Conservation (phyloP, 179 eudicot genomes). For the Drosera spatulata region DNA sequence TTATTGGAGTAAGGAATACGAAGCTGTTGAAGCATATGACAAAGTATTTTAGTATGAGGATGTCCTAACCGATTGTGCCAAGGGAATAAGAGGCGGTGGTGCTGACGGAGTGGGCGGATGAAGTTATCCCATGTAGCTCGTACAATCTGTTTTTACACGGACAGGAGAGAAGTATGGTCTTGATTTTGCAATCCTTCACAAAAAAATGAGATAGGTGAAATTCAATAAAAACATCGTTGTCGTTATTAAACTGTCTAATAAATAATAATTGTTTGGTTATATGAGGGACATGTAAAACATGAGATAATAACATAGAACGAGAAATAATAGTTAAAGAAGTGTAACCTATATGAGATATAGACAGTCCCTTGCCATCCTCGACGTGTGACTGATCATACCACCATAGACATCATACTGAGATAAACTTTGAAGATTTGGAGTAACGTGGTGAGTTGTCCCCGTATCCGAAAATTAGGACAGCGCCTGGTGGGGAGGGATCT, state of each 20-base stretch:
- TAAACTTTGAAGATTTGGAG: too few relatives aligned
- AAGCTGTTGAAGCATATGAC: not conserved
- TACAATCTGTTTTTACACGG: not conserved
- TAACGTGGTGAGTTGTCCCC: too few relatives aligned
- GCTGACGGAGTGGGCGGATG: not conserved
- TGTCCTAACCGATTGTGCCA: not conserved
- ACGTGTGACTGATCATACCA: too few relatives aligned
- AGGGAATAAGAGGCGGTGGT: not conserved
- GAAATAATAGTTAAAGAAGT: not conserved
- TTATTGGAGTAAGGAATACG: not conserved
- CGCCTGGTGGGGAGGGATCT: too few relatives aligned
- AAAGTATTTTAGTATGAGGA: not conserved
- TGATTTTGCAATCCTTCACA: not conserved
- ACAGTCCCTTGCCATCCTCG: too few relatives aligned
- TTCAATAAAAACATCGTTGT: not conserved
- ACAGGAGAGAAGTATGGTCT: not conserved
- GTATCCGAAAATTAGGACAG: too few relatives aligned
- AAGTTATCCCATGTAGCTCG: not conserved
- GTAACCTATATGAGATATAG: too few relatives aligned
- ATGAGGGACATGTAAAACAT: not conserved
- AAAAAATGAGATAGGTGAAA: not conserved
- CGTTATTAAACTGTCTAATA: too few relatives aligned
- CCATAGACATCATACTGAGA: too few relatives aligned
- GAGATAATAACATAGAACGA: not conserved
- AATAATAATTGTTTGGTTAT: not conserved